Conservation (phyloP, 2,329 filamentous ascomycete genomes). For the Penicillium palitans region DNA sequence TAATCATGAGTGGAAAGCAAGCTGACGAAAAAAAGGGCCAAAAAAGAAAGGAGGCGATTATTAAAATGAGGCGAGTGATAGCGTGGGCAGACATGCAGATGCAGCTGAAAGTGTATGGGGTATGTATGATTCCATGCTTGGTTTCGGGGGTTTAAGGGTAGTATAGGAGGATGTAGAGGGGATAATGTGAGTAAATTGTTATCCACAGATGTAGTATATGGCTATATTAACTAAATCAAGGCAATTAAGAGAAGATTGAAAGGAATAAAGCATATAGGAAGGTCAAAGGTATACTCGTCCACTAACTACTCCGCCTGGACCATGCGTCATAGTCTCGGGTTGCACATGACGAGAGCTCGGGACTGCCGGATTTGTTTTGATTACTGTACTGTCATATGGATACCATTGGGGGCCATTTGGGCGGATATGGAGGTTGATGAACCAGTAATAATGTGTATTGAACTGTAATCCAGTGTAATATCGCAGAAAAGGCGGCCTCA, state of each 20-base stretch:
- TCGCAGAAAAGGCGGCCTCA: conserved; percentile 17
- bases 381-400: neutral
- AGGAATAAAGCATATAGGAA: neutral
- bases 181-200: neutral
- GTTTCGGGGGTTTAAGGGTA: neutral
- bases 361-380: conserved; percentile 7
- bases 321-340: conserved; percentile 11
- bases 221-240: neutral
- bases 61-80: conserved; percentile 10
- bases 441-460: conserved; percentile 1
- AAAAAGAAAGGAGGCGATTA: conserved; percentile 5
- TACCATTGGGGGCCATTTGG: conserved; percentile 3
- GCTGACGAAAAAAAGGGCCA: neutral
- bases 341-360: conserved; percentile 11
- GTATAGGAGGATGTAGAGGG: neutral
- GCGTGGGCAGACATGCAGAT: conserved; percentile 7
- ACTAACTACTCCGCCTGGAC: no score
- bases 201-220: neutral
- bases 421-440: neutral
- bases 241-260: neutral
- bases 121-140: neutral
- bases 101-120: neutral
- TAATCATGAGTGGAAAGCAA: neutral
- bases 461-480: neutral
- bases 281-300: neutral